Conservation (phyloP, 306 rosid species). For the Senna siamea region DNA sequence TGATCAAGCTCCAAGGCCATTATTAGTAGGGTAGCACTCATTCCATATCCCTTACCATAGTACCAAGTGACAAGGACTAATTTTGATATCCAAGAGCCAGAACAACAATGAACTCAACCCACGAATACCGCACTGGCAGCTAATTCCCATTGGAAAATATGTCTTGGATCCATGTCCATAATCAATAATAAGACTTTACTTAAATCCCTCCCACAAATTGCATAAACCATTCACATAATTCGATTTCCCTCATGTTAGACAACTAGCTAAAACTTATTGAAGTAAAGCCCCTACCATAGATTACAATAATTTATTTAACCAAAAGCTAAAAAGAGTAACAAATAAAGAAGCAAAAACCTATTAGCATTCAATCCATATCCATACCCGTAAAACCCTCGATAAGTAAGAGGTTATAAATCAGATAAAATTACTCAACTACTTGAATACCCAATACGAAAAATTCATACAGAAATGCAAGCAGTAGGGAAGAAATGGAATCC, state of each 20-base stretch:
- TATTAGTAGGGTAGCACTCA: neutral
- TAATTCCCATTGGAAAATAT: neutral
- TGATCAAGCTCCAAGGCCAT: neutral
- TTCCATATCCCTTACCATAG: neutral
- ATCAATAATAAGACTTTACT: neutral
- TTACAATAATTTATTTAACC: neutral
- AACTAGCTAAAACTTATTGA: neutral
- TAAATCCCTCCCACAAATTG: neutral
- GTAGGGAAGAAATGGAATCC: neutral
- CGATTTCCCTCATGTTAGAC: neutral
- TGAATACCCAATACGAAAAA: neutral
- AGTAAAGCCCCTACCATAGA: neutral
- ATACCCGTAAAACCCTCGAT: neutral
- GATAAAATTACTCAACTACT: neutral
- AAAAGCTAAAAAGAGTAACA: neutral
- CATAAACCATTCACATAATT: neutral
- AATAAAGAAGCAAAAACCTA: neutral
- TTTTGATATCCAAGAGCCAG: neutral
- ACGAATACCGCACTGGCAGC: neutral
- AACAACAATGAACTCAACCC: neutral
- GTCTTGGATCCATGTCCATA: neutral
- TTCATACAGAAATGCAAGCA: neutral
- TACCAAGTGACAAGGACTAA: constrained; percentile 9
- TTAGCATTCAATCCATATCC: neutral
- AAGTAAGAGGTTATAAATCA: neutral